These are phyloP conservation scores for Neoscytalidium dimidiatum DNA, from an alignment of 2,329 filamentous ascomycete genomes.

Conservation along the genomic window DNA sequence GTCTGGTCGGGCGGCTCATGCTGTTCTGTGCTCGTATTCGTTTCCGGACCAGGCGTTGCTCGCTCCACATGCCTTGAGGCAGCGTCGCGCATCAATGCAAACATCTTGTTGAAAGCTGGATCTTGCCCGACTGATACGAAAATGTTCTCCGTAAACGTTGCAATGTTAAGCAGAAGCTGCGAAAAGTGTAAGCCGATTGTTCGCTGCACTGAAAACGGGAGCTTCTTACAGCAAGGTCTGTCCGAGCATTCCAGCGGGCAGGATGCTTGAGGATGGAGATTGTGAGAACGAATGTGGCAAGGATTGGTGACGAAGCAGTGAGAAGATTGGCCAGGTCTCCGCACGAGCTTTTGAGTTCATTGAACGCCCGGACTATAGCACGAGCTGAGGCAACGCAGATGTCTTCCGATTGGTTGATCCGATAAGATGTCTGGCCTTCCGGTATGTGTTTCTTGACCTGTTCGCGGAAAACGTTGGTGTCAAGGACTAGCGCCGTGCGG, in stretches of 20 bases:
- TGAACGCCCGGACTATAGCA: background rate
- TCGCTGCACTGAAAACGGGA: too few species aligned
- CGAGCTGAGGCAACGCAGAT: conserved; percentile 2
- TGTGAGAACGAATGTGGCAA: background rate
- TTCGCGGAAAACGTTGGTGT: background rate
- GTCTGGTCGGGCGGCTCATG: background rate
- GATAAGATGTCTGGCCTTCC: background rate
- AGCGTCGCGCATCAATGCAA: background rate
- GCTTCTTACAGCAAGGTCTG: background rate
- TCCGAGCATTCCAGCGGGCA: background rate
- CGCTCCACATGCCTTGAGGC: background rate
- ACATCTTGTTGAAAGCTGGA: background rate
- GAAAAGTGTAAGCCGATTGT: too few species aligned
- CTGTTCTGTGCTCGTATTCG: background rate
- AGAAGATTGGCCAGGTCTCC: background rate
- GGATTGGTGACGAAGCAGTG: background rate
- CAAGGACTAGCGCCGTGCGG: background rate
- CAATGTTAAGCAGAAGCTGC: background rate
- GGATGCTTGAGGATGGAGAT: background rate
- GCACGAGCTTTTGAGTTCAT: conserved; percentile 3
- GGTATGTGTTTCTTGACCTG: background rate
- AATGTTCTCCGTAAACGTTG: background rate
- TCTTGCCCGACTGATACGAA: background rate
- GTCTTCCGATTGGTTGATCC: background rate
- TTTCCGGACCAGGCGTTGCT: background rate